These are phyloP conservation scores for Pythium vanterpoolii DNA, from an alignment of 352 stramenopile genomes.

Conservation along the genomic window DNA sequence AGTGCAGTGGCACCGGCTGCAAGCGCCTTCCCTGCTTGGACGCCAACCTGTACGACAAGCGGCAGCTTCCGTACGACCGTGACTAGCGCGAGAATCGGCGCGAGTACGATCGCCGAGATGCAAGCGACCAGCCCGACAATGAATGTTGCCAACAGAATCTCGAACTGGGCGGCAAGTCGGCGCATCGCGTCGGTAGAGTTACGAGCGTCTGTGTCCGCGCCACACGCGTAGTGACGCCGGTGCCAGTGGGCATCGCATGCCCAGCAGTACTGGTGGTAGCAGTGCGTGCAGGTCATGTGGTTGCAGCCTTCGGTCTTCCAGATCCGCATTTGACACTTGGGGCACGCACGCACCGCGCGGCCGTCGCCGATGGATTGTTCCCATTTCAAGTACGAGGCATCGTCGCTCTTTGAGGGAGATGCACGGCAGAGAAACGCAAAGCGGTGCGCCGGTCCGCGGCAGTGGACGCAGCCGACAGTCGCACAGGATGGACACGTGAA, in stretches of 20 bases:
- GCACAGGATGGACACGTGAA: conserved; percentile 59
- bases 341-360: conserved; percentile 52
- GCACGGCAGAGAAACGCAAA: conserved; percentile 5
- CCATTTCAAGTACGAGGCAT: conserved; percentile 54
- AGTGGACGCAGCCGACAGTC: conserved; percentile 50
- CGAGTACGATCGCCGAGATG: not conserved
- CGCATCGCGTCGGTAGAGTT: not conserved
- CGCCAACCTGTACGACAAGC: not conserved
- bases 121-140: not conserved
- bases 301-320: conserved; percentile 72
- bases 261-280: conserved; percentile 37
- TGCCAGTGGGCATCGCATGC: not conserved
- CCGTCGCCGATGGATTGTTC: conserved; percentile 52
- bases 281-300: conserved; percentile 62
- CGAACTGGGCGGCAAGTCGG: not conserved
- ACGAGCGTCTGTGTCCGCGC: not conserved
- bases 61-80: not conserved
- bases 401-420: conserved; percentile 9
- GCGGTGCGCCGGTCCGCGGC: conserved; percentile 40
- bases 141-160: not conserved
- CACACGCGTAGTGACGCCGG: conserved; percentile 1
- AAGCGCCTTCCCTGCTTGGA: not conserved
- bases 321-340: conserved; percentile 55
- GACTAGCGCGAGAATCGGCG: not conserved
- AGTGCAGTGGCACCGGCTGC: not conserved